phyloP scores from a whole-genome alignment of 2,329 filamentous ascomycete genomes.

The Tolypocladium cylindrosporum region DNA sequence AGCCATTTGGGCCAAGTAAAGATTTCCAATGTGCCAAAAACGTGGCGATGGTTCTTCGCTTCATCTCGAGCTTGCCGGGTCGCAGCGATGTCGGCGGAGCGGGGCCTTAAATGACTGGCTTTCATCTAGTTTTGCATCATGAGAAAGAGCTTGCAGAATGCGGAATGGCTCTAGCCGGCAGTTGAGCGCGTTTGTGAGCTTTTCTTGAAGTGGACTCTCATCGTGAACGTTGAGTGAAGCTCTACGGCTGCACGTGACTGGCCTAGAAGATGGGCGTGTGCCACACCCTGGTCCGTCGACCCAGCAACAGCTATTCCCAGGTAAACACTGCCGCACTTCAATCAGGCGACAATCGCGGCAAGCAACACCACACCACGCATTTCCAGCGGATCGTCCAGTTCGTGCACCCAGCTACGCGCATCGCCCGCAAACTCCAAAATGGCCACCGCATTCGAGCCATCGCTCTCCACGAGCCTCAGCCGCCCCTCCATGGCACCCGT shows the following conservation, averaged over 20 bases:
- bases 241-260: constrained; percentile 10
- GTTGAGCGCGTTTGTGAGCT: background rate
- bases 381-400: background rate
- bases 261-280: background rate
- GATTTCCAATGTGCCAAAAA: constrained; percentile 17
- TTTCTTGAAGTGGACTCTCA: background rate
- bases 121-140: background rate
- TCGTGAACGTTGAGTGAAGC: background rate
- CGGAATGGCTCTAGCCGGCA: background rate
- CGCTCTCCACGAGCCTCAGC: constrained; percentile 52
- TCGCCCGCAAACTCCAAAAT: constrained; percentile 23
- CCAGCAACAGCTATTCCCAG: constrained; percentile 8
- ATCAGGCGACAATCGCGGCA: background rate
- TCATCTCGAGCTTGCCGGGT: constrained; percentile 18
- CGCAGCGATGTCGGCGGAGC: background rate
- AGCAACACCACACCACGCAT: background rate
- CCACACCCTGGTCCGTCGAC: constrained; percentile 8
- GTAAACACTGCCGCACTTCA: constrained; percentile 4
- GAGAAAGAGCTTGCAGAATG: background rate
- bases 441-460: constrained; percentile 56
- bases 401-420: background rate
- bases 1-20: constrained; percentile 25
- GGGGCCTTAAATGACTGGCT: background rate
- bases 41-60: constrained; percentile 15
- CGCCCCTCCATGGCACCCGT: constrained; percentile 48